Evolutionary conservation across 225 moss, liverwort and hornwort genomes (phyloP).

Genomic region (Polytrichum formosum): DNA sequence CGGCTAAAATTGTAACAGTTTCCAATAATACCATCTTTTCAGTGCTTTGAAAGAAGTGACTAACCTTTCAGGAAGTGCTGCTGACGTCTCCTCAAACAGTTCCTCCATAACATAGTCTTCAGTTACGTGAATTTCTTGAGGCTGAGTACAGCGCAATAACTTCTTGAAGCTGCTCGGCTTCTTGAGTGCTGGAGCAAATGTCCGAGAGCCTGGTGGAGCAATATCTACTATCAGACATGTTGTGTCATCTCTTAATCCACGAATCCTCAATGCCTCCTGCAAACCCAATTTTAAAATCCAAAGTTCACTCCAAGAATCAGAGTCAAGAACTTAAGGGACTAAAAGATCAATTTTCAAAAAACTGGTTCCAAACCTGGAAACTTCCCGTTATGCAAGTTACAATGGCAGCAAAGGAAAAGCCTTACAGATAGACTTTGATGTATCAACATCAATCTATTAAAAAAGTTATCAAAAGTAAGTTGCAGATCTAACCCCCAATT

Average conservation of each 20-base stretch:
- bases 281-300: no score
- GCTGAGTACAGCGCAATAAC: conserved; percentile 34
- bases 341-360: no score
- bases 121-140: conserved; percentile 2
- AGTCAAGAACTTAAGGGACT: no score
- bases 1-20: neutral
- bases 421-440: no score
- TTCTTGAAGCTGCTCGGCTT: conserved; percentile 43
- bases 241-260: conserved; percentile 79
- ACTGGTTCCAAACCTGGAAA: no score
- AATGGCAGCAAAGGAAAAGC: no score
- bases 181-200: conserved; percentile 28
- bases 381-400: no score
- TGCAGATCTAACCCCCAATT: no score
- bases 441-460: no score
- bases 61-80: conserved; percentile 59
- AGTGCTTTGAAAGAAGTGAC: neutral
- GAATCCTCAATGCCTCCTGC: conserved; percentile 59
- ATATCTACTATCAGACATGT: conserved; percentile 83
- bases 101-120: conserved; percentile 49
- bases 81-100: conserved; percentile 75
- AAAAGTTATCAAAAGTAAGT: no score
- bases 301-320: no score
- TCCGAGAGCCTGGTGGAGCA: conserved; percentile 44
- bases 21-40: no score